phyloP scores from a whole-genome alignment of 768 basidiomycete genomes.

The Suillus americanus region DNA sequence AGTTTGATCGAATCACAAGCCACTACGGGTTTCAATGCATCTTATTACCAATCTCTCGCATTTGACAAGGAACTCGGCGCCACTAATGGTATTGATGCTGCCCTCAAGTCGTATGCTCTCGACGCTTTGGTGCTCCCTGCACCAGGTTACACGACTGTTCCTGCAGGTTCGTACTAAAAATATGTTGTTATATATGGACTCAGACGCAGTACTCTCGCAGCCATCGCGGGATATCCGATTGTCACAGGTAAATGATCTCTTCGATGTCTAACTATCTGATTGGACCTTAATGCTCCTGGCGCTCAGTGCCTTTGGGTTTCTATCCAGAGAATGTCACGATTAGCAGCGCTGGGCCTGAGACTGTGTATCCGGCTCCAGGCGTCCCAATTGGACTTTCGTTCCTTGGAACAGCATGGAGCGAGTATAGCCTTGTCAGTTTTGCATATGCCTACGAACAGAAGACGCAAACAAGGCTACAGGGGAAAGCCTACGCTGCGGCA shows the following conservation, averaged over 20 bases:
- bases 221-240: slow-evolving; percentile 36
- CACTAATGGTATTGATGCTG: slow-evolving; percentile 54
- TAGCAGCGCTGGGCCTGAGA: slow-evolving; percentile 34
- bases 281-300: not conserved
- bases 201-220: slow-evolving; percentile 7
- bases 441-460: slow-evolving; percentile 53
- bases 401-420: slow-evolving; percentile 44
- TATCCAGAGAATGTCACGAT: slow-evolving; percentile 32
- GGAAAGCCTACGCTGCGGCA: slow-evolving; percentile 50
- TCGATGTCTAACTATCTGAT: not conserved
- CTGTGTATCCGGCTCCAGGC: slow-evolving; percentile 37
- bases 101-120: slow-evolving; percentile 41
- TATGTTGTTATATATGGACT: not conserved
- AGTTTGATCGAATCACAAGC: slow-evolving; percentile 26
- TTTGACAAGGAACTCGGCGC: slow-evolving; percentile 48
- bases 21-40: slow-evolving; percentile 26
- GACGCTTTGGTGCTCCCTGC: slow-evolving; percentile 52
- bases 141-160: slow-evolving; percentile 19
- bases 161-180: slow-evolving; percentile 19
- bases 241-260: slow-evolving; percentile 25
- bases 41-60: slow-evolving; percentile 45
- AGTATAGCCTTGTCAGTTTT: slow-evolving; percentile 38
- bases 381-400: slow-evolving; percentile 42
- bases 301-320: slow-evolving; percentile 40
- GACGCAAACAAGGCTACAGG: slow-evolving; percentile 49